phyloP scores from a whole-genome alignment of 352 stramenopile genomes.

The Peronospora farinosa region DNA sequence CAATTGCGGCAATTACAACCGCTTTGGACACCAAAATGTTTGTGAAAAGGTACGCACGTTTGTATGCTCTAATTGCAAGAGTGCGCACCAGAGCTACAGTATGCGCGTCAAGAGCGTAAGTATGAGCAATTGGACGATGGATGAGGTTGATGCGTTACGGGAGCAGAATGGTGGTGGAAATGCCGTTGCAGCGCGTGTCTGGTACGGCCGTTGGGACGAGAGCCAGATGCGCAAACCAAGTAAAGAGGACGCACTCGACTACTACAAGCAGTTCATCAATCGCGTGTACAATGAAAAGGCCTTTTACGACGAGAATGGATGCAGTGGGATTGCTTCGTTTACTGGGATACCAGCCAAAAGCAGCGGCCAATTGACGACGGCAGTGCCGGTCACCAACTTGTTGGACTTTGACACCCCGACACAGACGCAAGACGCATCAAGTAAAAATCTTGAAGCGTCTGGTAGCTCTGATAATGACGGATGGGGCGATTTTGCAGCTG shows the following conservation, averaged over 20 bases:
- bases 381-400: conserved; percentile 33
- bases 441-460: conserved; percentile 42
- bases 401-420: conserved; percentile 49
- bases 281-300: conserved; percentile 75
- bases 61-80: conserved; percentile 94
- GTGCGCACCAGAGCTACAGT: conserved; percentile 90
- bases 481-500: conserved; percentile 33
- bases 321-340: neutral
- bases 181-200: conserved; percentile 72
- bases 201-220: conserved; percentile 82
- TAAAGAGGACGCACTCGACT: conserved; percentile 70
- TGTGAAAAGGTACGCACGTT: conserved; percentile 91
- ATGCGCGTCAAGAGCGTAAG: conserved; percentile 93
- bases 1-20: conserved; percentile 81
- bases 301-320: conserved; percentile 59
- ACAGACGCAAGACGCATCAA: conserved; percentile 14
- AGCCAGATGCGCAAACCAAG: conserved; percentile 57
- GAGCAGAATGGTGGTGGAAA: conserved; percentile 87
- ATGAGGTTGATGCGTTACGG: conserved; percentile 86
- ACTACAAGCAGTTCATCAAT: conserved; percentile 85
- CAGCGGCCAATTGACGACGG: neutral
- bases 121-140: conserved; percentile 91
- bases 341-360: conserved; percentile 7
- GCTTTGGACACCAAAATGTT: conserved; percentile 90
- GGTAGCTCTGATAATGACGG: conserved; percentile 13